phyloP scores from a whole-genome alignment of 2,329 filamentous ascomycete species.

The Cladosporium phlei region DNA sequence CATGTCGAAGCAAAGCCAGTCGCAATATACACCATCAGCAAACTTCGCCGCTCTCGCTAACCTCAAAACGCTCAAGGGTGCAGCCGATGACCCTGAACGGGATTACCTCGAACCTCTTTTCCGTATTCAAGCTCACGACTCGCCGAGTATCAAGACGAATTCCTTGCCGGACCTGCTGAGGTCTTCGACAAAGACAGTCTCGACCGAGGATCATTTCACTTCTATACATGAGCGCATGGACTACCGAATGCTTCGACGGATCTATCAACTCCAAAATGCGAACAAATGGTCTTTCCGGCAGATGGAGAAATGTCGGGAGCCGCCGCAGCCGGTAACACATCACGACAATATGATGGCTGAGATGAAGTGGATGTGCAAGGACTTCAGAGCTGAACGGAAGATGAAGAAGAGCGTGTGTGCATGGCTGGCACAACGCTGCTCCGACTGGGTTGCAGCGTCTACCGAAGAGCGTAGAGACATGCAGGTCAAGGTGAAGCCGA shows the following conservation, averaged over 20 bases:
- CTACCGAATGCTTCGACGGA: constrained; percentile 75
- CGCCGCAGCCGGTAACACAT: constrained; percentile 69
- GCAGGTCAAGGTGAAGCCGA: constrained; percentile 59
- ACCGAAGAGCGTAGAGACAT: constrained; percentile 60
- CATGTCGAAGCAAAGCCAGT: background rate
- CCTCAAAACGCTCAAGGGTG: constrained; percentile 40
- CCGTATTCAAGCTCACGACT: constrained; percentile 52
- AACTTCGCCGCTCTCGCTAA: constrained; percentile 19
- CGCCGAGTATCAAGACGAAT: constrained; percentile 45
- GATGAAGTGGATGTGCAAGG: constrained; percentile 97
- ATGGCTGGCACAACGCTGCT: constrained; percentile 76
- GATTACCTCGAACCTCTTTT: constrained; percentile 64
- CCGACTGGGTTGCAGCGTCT: constrained; percentile 68
- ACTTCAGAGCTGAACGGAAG: constrained; percentile 89
- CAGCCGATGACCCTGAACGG: constrained; percentile 42
- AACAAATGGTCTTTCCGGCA: constrained; percentile 93
- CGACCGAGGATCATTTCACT: constrained; percentile 76
- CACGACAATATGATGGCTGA: constrained; percentile 84
- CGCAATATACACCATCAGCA: constrained; percentile 2
- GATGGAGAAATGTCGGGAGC: constrained; percentile 77
- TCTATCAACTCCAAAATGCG: constrained; percentile 85
- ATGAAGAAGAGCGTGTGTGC: constrained; percentile 83
- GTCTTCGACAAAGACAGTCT: constrained; percentile 83
- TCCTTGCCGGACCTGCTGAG: constrained; percentile 67
- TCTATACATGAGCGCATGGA: constrained; percentile 83